Base-by-base conservation (phyloP, 495 filamentous ascomycete species). In the Hypoxylon crocopeplum region DNA sequence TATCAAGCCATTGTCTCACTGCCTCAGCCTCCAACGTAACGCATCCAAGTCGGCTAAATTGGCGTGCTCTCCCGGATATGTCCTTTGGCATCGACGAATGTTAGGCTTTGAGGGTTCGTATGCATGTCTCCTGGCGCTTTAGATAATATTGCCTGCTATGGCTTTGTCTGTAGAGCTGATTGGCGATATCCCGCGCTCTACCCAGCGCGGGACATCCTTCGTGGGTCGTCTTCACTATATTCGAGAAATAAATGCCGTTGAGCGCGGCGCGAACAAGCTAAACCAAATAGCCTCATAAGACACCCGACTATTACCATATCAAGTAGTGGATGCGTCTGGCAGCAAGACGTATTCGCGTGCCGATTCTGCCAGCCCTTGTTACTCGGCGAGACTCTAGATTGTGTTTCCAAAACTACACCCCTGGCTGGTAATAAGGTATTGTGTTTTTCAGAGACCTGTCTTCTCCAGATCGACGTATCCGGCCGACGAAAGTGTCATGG, bases 381-480 rank as follows among this genome's bases (percentile, higher is more conserved):
- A 44, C 48, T 59, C 56, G 48, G 59, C 53, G 55, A 44, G 56
- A 60, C 56, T 58, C 59, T 56, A 59, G 52, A 63, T 53, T 24
- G 59, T 48, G 59, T 69, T 69, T 69, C 62, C 56, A 56, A 66
- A 41, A 52, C 47, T 17, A 48, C 15, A 16, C 49, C 62, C 66
- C 62, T 59, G 49, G 66, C 48, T 49, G 27, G 52, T 48, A 47
- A 55, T 41, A 45, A 30, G 41, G 32, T 57, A 56, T 58, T 57
- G 22, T 45, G 47, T 63, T 37, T 42, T 51, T 62, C 45, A 50
- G 51, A 51, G 42, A 62, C 67, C 57, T 59, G 56, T 47, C 67
- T 63, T 60, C 67, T 69, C 67, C 56, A 69, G 67, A 69, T 69
- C 67, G 59, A 69, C 60, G 32, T 64, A 64, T 67, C 67, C 67